Evolutionary conservation across 2,329 filamentous ascomycete genomes (phyloP).

Genomic region (Echinosphaeria canescens): DNA sequence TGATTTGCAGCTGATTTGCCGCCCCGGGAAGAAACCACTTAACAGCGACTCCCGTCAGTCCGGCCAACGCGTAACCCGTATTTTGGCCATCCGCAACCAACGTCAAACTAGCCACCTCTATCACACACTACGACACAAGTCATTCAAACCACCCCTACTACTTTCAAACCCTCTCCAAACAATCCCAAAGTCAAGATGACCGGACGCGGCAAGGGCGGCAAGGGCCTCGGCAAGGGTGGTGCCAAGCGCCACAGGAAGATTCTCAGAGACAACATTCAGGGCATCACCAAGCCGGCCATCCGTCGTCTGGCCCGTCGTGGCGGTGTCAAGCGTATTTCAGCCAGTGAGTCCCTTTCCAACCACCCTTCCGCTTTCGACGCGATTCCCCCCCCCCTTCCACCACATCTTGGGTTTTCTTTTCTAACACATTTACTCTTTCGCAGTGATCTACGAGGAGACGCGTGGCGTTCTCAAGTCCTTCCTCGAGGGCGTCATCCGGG

Average conservation of each 20-base stretch:
- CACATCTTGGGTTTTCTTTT: not conserved
- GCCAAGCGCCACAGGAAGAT: conserved; percentile 99
- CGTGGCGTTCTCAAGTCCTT: conserved; percentile 69
- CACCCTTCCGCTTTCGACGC: not conserved
- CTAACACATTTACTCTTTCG: conserved; percentile 4
- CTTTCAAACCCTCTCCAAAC: too few relatives aligned
- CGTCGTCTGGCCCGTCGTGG: conserved; percentile 96
- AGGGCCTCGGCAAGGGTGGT: conserved; percentile 94
- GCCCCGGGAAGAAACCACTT: too few relatives aligned
- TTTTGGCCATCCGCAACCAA: too few relatives aligned
- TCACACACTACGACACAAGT: too few relatives aligned
- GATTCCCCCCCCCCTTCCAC: not conserved
- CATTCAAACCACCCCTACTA: too few relatives aligned
- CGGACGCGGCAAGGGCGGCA: conserved; percentile 84
- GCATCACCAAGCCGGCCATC: conserved; percentile 97
- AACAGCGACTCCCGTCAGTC: too few relatives aligned
- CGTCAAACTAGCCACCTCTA: too few relatives aligned
- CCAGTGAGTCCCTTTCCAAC: conserved; percentile 35
- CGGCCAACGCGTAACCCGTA: too few relatives aligned
- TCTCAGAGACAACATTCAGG: conserved; percentile 97
- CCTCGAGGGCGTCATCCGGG: conserved; percentile 63
- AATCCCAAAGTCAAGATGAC: conserved; percentile 34
- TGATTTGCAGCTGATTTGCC: too few relatives aligned
- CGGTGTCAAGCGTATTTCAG: conserved; percentile 99
- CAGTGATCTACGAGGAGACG: conserved; percentile 69